Conservation (phyloP, 108 stramenopile genomes). For the Hondaea fermentalgiana region DNA sequence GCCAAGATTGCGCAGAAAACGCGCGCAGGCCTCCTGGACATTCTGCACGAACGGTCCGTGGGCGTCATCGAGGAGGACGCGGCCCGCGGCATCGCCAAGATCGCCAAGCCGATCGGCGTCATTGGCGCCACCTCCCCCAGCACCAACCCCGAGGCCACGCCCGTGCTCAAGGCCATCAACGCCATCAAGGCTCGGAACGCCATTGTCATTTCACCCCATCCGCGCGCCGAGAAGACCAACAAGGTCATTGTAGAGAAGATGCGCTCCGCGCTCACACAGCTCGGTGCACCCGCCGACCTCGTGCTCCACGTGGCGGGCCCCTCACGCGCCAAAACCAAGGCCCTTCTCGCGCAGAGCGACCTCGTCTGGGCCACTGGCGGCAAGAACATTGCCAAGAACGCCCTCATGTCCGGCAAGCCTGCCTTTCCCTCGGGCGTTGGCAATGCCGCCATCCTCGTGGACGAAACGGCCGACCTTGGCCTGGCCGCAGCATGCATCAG, state of each 20-base stretch:
- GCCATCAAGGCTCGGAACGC: neutral
- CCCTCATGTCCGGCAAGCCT: neutral
- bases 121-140: neutral
- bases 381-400: conserved; percentile 8
- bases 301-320: neutral
- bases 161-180: conserved; percentile 17
- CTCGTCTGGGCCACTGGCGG: conserved; percentile 14
- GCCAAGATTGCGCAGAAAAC: neutral
- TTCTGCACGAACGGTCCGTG: neutral
- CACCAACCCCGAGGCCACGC: conserved; percentile 5
- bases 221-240: neutral
- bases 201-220: conserved; percentile 13
- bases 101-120: conserved; percentile 3
- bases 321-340: neutral
- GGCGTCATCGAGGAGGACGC: neutral
- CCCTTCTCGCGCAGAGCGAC: neutral
- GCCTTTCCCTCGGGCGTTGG: neutral
- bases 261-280: neutral
- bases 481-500: neutral
- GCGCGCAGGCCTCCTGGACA: neutral
- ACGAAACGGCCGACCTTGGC: neutral
- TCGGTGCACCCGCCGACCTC: neutral
- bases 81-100: neutral
- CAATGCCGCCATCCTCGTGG: neutral
- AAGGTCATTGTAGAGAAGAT: neutral